Evolutionary conservation across 2,329 filamentous ascomycete species (phyloP).

Genomic region (Cryphonectria naterciae): DNA sequence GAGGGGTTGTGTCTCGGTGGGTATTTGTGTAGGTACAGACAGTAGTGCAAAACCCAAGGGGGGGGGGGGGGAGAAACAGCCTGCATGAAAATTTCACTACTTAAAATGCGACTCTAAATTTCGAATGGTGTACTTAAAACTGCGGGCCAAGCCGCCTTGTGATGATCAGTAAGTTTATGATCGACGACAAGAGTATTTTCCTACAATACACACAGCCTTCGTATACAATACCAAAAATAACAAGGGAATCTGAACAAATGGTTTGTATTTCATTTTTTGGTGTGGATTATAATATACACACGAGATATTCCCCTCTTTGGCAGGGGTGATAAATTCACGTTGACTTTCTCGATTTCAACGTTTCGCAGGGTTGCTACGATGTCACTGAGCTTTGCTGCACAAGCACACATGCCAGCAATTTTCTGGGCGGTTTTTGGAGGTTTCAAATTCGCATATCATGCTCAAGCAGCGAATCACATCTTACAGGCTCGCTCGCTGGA

Average conservation of each 20-base stretch:
- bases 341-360: slow-evolving; percentile 14
- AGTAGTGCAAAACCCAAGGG: background rate
- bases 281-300: background rate
- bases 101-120: slow-evolving; percentile 27
- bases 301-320: slow-evolving; percentile 9
- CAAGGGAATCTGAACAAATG: background rate
- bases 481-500: background rate
- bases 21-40: background rate
- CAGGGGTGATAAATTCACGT: slow-evolving; percentile 11
- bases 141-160: slow-evolving; percentile 22
- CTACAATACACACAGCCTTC: background rate
- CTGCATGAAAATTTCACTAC: slow-evolving; percentile 25
- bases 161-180: background rate
- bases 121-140: slow-evolving; percentile 18
- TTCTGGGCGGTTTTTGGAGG: background rate
- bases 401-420: background rate
- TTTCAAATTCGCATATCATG: background rate
- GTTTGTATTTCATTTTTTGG: too few species aligned
- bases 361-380: background rate
- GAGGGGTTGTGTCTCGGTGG: slow-evolving; percentile 21
- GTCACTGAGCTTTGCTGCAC: background rate
- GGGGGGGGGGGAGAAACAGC: background rate
- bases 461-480: background rate
- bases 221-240: background rate
- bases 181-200: background rate